Evolutionary conservation across 176 grass and related monocot genomes (phyloP).

Genomic region (Carex parvula): DNA sequence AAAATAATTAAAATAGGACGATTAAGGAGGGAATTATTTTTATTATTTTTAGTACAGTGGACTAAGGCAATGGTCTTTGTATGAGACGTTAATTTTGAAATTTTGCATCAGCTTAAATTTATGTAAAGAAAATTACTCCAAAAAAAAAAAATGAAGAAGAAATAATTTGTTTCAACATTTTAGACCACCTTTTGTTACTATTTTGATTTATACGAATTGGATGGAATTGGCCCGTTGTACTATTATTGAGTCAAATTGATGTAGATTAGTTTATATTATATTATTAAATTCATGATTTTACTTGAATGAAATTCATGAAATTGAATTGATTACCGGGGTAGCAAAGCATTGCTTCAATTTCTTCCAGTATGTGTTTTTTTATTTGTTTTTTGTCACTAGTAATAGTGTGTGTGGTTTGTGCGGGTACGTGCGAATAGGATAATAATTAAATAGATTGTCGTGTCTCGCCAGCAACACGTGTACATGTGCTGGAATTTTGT

Average conservation of each 20-base stretch:
- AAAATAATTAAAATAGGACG: background rate
- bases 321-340: background rate
- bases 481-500: background rate
- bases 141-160: background rate
- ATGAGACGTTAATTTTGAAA: too few relatives aligned
- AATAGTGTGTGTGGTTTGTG: background rate
- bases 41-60: too few relatives aligned
- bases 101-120: too few relatives aligned
- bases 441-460: background rate
- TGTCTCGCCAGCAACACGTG: background rate
- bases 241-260: background rate
- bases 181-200: background rate
- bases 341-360: background rate
- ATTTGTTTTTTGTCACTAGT: background rate
- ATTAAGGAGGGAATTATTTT: background rate
- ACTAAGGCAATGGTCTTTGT: too few relatives aligned
- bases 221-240: background rate
- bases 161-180: background rate
- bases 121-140: too few relatives aligned
- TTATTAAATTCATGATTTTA: background rate
- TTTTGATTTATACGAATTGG: background rate
- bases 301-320: background rate
- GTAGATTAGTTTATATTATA: background rate
- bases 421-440: background rate
- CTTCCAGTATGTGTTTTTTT: background rate